Evolutionary conservation across 352 stramenopile genomes (phyloP), one percentile per base, ranked within the genome.

Genomic region (Phytopythium vexans): DNA sequence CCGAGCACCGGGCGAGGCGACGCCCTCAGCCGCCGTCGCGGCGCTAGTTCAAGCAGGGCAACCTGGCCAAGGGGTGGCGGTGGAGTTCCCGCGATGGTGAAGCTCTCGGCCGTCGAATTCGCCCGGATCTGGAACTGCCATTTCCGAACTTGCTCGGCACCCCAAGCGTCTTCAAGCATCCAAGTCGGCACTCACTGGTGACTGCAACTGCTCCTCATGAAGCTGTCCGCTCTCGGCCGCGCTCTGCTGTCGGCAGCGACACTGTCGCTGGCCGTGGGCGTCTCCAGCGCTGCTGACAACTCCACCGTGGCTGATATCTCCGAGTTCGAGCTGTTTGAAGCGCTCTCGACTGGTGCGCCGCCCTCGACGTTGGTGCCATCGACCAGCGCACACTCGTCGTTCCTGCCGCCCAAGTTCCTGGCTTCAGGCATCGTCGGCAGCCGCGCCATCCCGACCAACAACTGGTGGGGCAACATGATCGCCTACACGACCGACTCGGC

Each of bases 401-500:
- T 82, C 45, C 44, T 81, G 35, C 73, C 77, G 6, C 75, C 75
- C 43, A 74, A 74, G n/a, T 86, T 73, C 62, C n/a, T 86, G 21
- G 68, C 72, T 0, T n/a, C 74, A 5, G 70, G 68, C 0, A 21
- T 77, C 14, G 64, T 82, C 31, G 74, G 72, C 27, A 69, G 56
- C 5, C 69, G 64, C 8, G 45, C 74, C 12, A 84, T 87, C 43
- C 77, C 77, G 15, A 89, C 79, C 27, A 89, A 89, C 56, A 70
- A 84, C 49, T 89, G 79, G 79, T 89, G 79, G 79, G 76, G 74
- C 43, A 89, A 88, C 56, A 64, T 89, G 16, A 89, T 89, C 54
- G 72, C 64, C 37, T 49, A 66, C 35, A 65, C 58, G 5, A 27
- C 55, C 54, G 31, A 61, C 14, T 39, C 70, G 2, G 21, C 62